phyloP scores from a whole-genome alignment of 116 monocot species.

The Dioscorea cayenensis region DNA sequence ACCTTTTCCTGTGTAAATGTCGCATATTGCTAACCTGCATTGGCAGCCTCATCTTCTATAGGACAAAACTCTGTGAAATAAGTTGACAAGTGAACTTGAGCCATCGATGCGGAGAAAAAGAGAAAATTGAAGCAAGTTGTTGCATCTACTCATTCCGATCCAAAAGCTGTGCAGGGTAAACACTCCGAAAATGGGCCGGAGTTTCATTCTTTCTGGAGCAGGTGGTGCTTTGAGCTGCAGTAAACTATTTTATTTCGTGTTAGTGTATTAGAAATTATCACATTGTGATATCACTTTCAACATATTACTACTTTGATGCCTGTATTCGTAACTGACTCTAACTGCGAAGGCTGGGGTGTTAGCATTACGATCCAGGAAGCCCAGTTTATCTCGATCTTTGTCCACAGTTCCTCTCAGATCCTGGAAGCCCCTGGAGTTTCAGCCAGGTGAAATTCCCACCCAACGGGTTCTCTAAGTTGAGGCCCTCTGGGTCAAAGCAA shows the following conservation, averaged over 20 bases:
- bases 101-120: slow-evolving; percentile 58
- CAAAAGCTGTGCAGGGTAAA: slow-evolving; percentile 87
- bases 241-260: neutral
- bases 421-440: slow-evolving; percentile 98
- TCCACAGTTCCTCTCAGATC: slow-evolving; percentile 51
- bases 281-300: too few species aligned
- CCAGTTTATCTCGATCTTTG: slow-evolving; percentile 1
- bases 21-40: slow-evolving; percentile 6
- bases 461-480: slow-evolving; percentile 96
- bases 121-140: slow-evolving; percentile 83
- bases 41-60: slow-evolving; percentile 97
- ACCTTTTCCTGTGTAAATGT: too few species aligned
- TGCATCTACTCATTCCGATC: slow-evolving; percentile 61
- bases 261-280: neutral
- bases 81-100: slow-evolving; percentile 87
- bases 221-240: too few species aligned
- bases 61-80: slow-evolving; percentile 98
- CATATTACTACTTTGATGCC: neutral
- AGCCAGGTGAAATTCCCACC: slow-evolving; percentile 98
- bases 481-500: too few species aligned
- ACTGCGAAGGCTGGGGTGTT: neutral
- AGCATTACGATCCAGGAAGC: neutral
- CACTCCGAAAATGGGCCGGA: slow-evolving; percentile 88
- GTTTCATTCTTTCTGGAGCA: slow-evolving; percentile 86
- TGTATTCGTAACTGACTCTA: neutral